Conservation (phyloP, 257 asterid species). For the Nicotiana noctiflora region DNA sequence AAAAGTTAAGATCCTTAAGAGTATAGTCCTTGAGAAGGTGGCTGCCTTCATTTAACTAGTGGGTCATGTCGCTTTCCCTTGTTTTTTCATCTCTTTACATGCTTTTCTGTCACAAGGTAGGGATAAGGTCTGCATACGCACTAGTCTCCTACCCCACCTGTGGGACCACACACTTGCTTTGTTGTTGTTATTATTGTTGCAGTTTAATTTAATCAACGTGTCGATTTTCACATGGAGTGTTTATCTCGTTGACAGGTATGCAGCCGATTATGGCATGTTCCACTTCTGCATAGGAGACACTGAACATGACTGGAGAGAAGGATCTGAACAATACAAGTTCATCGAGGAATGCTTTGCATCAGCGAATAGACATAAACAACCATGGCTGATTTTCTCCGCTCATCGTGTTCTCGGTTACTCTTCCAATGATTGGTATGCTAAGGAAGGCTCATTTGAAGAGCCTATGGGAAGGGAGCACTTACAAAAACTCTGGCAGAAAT, state of each 20-base stretch:
- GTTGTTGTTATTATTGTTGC: no score
- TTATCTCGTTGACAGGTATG: conserved; percentile 18
- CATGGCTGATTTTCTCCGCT: conserved; percentile 28
- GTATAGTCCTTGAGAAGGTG: not conserved
- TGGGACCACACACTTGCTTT: no score
- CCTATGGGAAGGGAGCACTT: conserved; percentile 9
- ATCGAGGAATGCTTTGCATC: conserved; percentile 32
- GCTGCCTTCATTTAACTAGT: not conserved
- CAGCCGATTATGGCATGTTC: conserved; percentile 42
- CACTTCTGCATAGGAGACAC: conserved; percentile 33
- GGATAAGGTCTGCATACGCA: no score
- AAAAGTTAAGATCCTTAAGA: not conserved
- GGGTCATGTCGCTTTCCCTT: not conserved
- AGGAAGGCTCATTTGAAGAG: conserved; percentile 3
- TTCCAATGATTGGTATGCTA: conserved; percentile 21
- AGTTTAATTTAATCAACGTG: not conserved
- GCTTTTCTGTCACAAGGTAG: no score
- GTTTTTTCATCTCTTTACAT: not conserved
- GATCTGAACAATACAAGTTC: conserved; percentile 35
- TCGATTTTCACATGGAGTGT: not conserved
- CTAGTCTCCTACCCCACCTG: no score
- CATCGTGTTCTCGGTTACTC: conserved; percentile 32
- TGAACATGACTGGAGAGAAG: conserved; percentile 44
- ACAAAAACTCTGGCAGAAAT: conserved; percentile 6
- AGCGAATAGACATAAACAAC: conserved; percentile 32